A percentile compares a stretch with the other conserved stretches of the same genome.
These are phyloP conservation scores for Salix purpurea DNA, from an alignment of 345 rosid species.

Conservation along the genomic window DNA sequence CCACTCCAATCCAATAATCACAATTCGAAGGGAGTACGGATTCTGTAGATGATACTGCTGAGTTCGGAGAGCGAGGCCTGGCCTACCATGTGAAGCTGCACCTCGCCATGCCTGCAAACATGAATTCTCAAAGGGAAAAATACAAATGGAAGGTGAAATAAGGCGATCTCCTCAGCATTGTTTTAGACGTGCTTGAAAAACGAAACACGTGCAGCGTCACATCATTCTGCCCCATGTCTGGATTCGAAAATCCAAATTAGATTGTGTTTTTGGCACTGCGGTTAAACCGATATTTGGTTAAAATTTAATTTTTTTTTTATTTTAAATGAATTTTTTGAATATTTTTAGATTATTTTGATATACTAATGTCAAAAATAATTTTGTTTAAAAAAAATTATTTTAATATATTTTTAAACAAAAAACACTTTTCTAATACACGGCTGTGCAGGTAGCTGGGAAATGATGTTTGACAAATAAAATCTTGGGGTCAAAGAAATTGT, in stretches of 20 bases:
- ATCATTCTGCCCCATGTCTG: not conserved
- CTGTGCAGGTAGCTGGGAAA: not conserved
- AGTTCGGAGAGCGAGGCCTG: not conserved
- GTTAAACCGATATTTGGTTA: no score
- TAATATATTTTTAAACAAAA: no score
- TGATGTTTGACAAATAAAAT: not conserved
- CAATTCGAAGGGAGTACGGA: not conserved
- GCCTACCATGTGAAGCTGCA: not conserved
- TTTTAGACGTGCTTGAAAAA: not conserved
- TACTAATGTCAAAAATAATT: no score
- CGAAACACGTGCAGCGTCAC: not conserved
- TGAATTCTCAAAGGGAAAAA: not conserved
- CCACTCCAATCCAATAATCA: not conserved
- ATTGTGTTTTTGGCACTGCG: rapidly evolving
- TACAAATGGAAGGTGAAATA: not conserved
- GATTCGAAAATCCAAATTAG: not conserved
- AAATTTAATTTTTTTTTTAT: no score
- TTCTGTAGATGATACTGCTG: not conserved
- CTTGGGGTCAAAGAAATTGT: not conserved
- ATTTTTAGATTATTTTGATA: no score
- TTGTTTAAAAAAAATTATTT: no score
- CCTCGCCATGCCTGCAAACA: not conserved
- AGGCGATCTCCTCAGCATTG: not conserved
- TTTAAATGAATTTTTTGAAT: no score
- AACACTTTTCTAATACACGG: not conserved